Percentiles rank a stretch among this genome's conserved stretches.
phyloP scores from a whole-genome alignment of 441 rosid species.

The Raphanus hybrid region DNA sequence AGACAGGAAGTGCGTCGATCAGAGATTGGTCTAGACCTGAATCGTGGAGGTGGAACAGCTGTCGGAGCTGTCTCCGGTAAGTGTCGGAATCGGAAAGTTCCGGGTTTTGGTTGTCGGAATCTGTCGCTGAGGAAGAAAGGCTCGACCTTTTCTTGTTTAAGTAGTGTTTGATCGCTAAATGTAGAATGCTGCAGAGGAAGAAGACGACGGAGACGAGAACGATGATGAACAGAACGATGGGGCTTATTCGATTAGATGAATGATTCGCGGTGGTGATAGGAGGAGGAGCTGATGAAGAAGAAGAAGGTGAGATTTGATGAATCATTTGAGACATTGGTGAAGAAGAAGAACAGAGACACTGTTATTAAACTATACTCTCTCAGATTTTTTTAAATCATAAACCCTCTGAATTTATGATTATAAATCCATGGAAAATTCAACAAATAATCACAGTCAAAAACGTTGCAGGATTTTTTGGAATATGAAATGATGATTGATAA shows the following conservation, averaged over 20 bases:
- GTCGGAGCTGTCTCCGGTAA: slow-evolving; percentile 66
- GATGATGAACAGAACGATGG: slow-evolving; percentile 56
- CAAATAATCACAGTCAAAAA: slow-evolving; percentile 5
- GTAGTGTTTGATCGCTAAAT: slow-evolving; percentile 52
- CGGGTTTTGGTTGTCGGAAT: slow-evolving; percentile 48
- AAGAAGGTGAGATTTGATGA: slow-evolving; percentile 46
- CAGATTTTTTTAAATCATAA: slow-evolving; percentile 1
- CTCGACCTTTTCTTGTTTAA: slow-evolving; percentile 53
- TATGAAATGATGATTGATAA: slow-evolving; percentile 44
- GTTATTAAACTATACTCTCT: slow-evolving; percentile 26
- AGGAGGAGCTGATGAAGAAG: slow-evolving; percentile 39
- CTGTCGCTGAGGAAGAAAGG: slow-evolving; percentile 56
- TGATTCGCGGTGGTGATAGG: slow-evolving; percentile 48
- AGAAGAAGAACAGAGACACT: slow-evolving; percentile 48
- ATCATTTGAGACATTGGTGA: slow-evolving; percentile 51
- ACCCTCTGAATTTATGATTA: slow-evolving; percentile 13
- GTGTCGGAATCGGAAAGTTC: slow-evolving; percentile 61
- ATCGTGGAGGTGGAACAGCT: slow-evolving; percentile 76
- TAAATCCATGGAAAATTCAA: slow-evolving; percentile 14
- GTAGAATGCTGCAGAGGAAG: slow-evolving; percentile 67
- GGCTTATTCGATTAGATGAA: slow-evolving; percentile 56
- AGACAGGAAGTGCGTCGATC: slow-evolving; percentile 72
- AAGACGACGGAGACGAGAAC: slow-evolving; percentile 60
- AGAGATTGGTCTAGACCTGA: slow-evolving; percentile 74
- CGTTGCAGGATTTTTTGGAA: slow-evolving; percentile 38